Evolutionary conservation across 1,284 basidiomycete species (phyloP).

Genomic region (Irpex sp.): DNA sequence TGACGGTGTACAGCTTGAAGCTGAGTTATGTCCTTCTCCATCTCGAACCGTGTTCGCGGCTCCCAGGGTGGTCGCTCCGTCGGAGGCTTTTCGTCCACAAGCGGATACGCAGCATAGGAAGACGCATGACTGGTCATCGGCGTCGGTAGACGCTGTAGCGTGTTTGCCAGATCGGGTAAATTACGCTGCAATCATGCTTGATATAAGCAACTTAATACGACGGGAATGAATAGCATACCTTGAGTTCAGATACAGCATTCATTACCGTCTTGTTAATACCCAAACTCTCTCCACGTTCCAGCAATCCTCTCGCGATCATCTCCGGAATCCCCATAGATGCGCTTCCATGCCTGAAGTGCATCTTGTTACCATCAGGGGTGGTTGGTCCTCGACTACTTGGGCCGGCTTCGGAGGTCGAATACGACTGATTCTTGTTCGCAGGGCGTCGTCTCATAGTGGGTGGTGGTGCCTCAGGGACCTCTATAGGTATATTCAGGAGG

Average conservation of each 20-base stretch:
- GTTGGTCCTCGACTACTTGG: background rate
- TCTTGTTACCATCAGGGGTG: constrained; percentile 6
- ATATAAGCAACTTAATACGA: constrained; percentile 3
- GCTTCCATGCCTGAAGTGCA: constrained; percentile 39
- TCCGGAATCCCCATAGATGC: constrained; percentile 57
- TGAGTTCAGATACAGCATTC: constrained; percentile 71
- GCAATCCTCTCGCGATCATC: constrained; percentile 62
- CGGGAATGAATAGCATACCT: constrained; percentile 39
- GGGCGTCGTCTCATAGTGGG: constrained; percentile 35
- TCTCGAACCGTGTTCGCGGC: constrained; percentile 58
- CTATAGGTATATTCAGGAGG: constrained; percentile 65
- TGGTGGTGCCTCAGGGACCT: constrained; percentile 52
- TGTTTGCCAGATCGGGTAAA: constrained; percentile 75
- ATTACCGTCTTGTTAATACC: constrained; percentile 79
- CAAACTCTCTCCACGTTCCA: constrained; percentile 74
- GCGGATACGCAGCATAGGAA: constrained; percentile 50
- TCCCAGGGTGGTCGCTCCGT: constrained; percentile 65
- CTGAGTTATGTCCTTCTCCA: constrained; percentile 57
- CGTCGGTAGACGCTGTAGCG: constrained; percentile 51
- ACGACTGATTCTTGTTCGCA: constrained; percentile 20
- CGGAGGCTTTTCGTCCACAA: constrained; percentile 54
- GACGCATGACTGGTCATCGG: constrained; percentile 31
- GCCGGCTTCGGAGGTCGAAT: constrained; percentile 22
- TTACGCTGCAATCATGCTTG: constrained; percentile 53
- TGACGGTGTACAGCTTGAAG: constrained; percentile 51